phyloP scores from a whole-genome alignment of 1,139 yeast species.

The Geotrichum aggregatum region DNA sequence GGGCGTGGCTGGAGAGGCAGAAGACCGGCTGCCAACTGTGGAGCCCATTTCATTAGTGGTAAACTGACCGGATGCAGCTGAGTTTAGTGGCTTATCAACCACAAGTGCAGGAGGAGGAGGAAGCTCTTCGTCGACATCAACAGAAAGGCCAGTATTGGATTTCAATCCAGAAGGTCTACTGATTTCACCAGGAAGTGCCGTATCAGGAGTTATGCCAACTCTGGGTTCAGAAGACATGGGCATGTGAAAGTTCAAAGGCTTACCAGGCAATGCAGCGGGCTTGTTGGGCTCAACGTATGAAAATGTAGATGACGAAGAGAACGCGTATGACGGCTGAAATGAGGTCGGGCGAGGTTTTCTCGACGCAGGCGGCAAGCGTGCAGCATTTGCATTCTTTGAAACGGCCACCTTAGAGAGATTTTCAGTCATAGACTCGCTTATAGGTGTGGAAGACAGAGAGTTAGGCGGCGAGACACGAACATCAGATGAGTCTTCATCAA shows the following conservation, averaged over 20 bases:
- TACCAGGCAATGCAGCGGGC: conserved; percentile 9
- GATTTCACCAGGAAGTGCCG: conserved; percentile 40
- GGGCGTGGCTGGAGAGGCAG: conserved; percentile 10
- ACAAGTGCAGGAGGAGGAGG: conserved; percentile 8
- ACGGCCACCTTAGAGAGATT: conserved; percentile 9
- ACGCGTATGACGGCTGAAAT: conserved; percentile 34
- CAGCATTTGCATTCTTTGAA: conserved; percentile 17
- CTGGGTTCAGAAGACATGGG: conserved; percentile 37
- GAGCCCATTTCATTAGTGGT: conserved; percentile 1
- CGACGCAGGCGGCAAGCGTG: conserved; percentile 33
- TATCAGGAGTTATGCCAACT: conserved; percentile 37
- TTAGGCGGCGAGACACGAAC: background rate
- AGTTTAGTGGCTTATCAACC: background rate
- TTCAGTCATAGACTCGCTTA: conserved; percentile 2
- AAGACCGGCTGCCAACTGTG: background rate
- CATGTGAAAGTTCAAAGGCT: conserved; percentile 25
- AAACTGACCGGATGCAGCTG: conserved; percentile 3
- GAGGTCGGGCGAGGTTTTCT: conserved; percentile 42
- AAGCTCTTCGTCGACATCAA: conserved; percentile 5
- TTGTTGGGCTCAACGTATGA: conserved; percentile 20
- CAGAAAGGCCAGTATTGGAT: background rate
- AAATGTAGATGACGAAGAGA: conserved; percentile 20
- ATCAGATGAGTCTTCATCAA: conserved; percentile 8
- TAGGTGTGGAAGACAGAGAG: background rate
- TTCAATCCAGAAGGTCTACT: conserved; percentile 30